A percentile compares a stretch with the other conserved stretches of the same genome.
These are phyloP conservation scores for Phtheirospermum japonicum DNA, from an alignment of 257 asterid genomes.

Conservation along the genomic window DNA sequence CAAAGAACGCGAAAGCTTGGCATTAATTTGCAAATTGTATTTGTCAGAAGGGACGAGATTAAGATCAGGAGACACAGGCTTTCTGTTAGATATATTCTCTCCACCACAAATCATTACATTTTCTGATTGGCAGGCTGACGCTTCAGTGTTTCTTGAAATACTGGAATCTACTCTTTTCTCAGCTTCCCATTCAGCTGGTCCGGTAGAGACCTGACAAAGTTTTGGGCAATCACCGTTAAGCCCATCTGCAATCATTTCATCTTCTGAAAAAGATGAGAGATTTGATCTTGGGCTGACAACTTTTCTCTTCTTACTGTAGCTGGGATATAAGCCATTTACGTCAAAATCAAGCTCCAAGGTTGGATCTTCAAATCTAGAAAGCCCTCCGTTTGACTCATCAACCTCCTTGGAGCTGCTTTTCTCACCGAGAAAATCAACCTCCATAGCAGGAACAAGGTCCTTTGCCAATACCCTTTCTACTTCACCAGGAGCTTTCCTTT, in stretches of 20 bases:
- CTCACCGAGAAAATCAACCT: slow-evolving; percentile 32
- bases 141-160: slow-evolving; percentile 22
- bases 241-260: slow-evolving; percentile 36
- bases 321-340: slow-evolving; percentile 31
- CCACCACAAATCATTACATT: slow-evolving; percentile 33
- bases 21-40: slow-evolving; percentile 25
- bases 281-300: slow-evolving; percentile 36
- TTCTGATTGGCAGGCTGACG: slow-evolving; percentile 34
- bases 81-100: slow-evolving; percentile 31
- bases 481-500: slow-evolving; percentile 45
- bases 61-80: slow-evolving; percentile 33
- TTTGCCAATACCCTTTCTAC: slow-evolving; percentile 22
- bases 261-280: slow-evolving; percentile 32
- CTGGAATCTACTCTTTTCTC: slow-evolving; percentile 36
- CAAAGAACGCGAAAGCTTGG: slow-evolving; percentile 27
- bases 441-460: slow-evolving; percentile 37
- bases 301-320: slow-evolving; percentile 40
- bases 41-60: slow-evolving; percentile 3
- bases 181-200: slow-evolving; percentile 33
- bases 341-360: slow-evolving; percentile 29
- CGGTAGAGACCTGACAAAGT: slow-evolving; percentile 34
- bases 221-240: slow-evolving; percentile 24
- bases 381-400: slow-evolving; percentile 26
- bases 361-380: slow-evolving; percentile 31
- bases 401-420: slow-evolving; percentile 31